Evolutionary conservation across 495 filamentous ascomycete genomes (phyloP).

Genomic region (Trichoderma orchidacearum): DNA sequence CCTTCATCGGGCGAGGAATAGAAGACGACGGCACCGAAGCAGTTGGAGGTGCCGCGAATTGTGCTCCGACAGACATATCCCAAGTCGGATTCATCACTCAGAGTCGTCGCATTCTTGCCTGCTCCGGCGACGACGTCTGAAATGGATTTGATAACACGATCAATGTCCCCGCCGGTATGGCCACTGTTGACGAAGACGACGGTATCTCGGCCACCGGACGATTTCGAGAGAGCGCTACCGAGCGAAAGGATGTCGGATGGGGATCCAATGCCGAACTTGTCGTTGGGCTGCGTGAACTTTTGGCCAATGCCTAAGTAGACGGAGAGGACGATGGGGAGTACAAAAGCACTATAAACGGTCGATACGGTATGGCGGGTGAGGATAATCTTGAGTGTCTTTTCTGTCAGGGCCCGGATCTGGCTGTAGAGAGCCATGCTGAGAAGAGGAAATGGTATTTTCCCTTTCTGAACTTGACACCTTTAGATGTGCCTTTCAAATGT

Average conservation of each 20-base stretch:
- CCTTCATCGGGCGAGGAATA: slow-evolving; percentile 49
- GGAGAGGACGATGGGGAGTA: slow-evolving; percentile 50
- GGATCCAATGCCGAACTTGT: slow-evolving; percentile 45
- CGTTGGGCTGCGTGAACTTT: slow-evolving; percentile 42
- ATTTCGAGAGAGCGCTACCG: slow-evolving; percentile 28
- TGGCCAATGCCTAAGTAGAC: slow-evolving; percentile 43
- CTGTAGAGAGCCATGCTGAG: slow-evolving; percentile 5
- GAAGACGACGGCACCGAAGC: slow-evolving; percentile 55
- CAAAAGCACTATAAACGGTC: slow-evolving; percentile 45
- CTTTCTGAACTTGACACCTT: no score
- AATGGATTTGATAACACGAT: slow-evolving; percentile 44
- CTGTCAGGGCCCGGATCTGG: slow-evolving; percentile 50
- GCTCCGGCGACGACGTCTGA: slow-evolving; percentile 26
- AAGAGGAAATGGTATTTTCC: background rate
- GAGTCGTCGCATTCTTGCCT: slow-evolving; percentile 26
- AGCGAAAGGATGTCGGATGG: slow-evolving; percentile 39
- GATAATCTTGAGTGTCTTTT: slow-evolving; percentile 52
- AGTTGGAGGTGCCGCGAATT: slow-evolving; percentile 46
- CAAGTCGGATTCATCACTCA: slow-evolving; percentile 35
- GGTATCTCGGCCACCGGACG: slow-evolving; percentile 6
- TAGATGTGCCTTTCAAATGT: no score
- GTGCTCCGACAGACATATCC: slow-evolving; percentile 42
- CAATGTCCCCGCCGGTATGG: slow-evolving; percentile 44
- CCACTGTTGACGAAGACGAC: slow-evolving; percentile 57
- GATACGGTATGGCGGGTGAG: slow-evolving; percentile 42